Evolutionary conservation across 257 asterid genomes (phyloP), one percentile per base, ranked within the genome.

Genomic region (Catharanthus roseus): DNA sequence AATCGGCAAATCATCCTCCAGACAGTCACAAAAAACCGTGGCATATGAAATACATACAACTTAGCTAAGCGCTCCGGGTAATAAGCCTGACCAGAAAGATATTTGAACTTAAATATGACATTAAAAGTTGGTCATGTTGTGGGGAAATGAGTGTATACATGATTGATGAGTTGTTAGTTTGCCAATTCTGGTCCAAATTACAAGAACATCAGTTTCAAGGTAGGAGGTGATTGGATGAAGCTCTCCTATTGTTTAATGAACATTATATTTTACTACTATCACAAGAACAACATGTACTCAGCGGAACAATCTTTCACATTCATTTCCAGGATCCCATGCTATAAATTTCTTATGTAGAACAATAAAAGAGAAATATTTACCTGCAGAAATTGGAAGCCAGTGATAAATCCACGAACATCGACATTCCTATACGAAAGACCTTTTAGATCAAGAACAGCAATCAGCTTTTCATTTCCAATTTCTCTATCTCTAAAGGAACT

Each of bases 321-420:
- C 62, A 41, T 19, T 3, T 15, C 28, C 36, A 6, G 29, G 7
- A 41, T 5, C 47, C 3, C 10, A 1, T 41, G 10, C 47, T n/a
- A n/a, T n/a, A n/a, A n/a, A n/a, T 36, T 9, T 41, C 65, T 71
- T 64, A 56, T 42, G n/a, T 21, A 6, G 57, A 53, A 8, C 7
- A 53, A 39, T 54, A 31, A 72, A 23, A 5, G 0, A 39, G 23
- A n/a, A 44, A 29, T 38, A 28, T 80, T 75, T 72, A 91, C 97
- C 91, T 92, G 97, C 81, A 92, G 81, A 78, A 85, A 82, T 78
- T 90, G 93, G 74, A 90, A 90, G 33, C 93, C 91, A 18, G 90
- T 82, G 77, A 88, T 90, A 68, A 90, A 51, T 31, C 77, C 97
- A 29, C 97, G 96, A 69, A 84, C 74, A 67, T 90, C 97, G 3